Conservation (phyloP, 345 rosid genomes). For the Rhodamnia argentea region DNA sequence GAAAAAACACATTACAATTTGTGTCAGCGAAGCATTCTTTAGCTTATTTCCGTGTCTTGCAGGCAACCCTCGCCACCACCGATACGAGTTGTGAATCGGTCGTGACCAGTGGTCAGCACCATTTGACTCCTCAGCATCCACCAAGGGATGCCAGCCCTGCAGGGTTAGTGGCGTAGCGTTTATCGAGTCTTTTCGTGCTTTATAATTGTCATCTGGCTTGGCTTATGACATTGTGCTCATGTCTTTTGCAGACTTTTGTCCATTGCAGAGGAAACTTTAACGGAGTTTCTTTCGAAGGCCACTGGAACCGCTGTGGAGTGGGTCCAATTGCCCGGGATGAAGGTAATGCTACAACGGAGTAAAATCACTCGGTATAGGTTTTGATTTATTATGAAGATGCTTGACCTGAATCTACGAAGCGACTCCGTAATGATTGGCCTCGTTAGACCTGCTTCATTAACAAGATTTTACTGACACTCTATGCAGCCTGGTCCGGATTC, state of each 20-base stretch:
- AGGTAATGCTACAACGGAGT: slow-evolving; percentile 23
- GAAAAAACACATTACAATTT: neutral
- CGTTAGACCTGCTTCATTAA: slow-evolving; percentile 1
- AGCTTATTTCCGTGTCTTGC: slow-evolving; percentile 1
- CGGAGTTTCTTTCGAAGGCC: slow-evolving; percentile 99
- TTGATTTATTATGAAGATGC: neutral
- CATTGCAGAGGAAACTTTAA: slow-evolving; percentile 98
- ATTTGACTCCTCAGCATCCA: slow-evolving; percentile 65
- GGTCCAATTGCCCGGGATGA: slow-evolving; percentile 99
- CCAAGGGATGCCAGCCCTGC: slow-evolving; percentile 89
- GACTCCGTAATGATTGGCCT: neutral
- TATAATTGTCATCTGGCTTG: neutral
- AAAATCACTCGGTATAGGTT: neutral
- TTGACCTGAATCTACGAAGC: neutral
- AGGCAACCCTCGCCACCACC: slow-evolving; percentile 49
- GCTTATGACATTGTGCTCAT: neutral
- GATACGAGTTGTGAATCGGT: slow-evolving; percentile 74
- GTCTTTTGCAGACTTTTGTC: slow-evolving; percentile 66
- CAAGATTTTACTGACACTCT: neutral
- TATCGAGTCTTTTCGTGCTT: neutral
- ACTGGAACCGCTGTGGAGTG: slow-evolving; percentile 99
- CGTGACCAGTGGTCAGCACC: slow-evolving; percentile 75
- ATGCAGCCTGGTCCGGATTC: slow-evolving; percentile 99
- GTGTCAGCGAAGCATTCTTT: neutral
- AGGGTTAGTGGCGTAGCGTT: slow-evolving; percentile 35